A percentile compares a stretch with the other conserved stretches of the same genome.
These are phyloP conservation scores for Conticribra guillardii DNA, from an alignment of 108 stramenopile species.

Conservation along the genomic window DNA sequence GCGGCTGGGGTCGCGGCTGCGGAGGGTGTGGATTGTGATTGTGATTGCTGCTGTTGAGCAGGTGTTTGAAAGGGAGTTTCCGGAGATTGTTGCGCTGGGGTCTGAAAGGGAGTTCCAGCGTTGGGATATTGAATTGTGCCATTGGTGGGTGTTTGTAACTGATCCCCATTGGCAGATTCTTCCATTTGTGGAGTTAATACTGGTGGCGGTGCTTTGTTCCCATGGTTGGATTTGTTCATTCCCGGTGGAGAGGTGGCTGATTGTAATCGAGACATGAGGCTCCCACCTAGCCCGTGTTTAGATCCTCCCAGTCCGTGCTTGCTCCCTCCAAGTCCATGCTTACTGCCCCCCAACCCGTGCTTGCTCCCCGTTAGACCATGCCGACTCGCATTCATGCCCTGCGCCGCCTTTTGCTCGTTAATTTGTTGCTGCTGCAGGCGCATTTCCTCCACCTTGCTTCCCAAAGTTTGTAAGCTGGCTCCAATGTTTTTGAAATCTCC, in stretches of 20 bases:
- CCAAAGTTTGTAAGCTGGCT: slow-evolving; percentile 23
- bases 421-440: slow-evolving; percentile 10
- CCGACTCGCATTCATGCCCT: slow-evolving; percentile 3
- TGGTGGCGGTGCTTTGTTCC: neutral
- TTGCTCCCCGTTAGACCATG: slow-evolving; percentile 15
- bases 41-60: slow-evolving; percentile 5
- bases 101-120: neutral
- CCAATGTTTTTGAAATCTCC: slow-evolving; percentile 28
- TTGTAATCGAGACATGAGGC: slow-evolving; percentile 35
- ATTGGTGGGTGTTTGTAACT: neutral
- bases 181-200: neutral
- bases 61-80: slow-evolving; percentile 16
- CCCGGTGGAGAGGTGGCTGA: slow-evolving; percentile 1
- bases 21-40: slow-evolving; percentile 5
- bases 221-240: slow-evolving; percentile 16
- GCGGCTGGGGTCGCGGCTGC: slow-evolving; percentile 2
- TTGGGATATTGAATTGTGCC: neutral
- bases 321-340: slow-evolving; percentile 27
- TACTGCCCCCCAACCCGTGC: slow-evolving; percentile 27
- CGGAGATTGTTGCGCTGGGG: neutral
- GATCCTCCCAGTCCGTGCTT: slow-evolving; percentile 25
- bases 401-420: slow-evolving; percentile 18
- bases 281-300: slow-evolving; percentile 17
- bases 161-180: neutral
- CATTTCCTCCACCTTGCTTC: slow-evolving; percentile 35